A percentile compares a stretch with the other conserved stretches of the same genome.
phyloP scores from a whole-genome alignment of 83 land plant species.

The Diphasiastrum complanatum region DNA sequence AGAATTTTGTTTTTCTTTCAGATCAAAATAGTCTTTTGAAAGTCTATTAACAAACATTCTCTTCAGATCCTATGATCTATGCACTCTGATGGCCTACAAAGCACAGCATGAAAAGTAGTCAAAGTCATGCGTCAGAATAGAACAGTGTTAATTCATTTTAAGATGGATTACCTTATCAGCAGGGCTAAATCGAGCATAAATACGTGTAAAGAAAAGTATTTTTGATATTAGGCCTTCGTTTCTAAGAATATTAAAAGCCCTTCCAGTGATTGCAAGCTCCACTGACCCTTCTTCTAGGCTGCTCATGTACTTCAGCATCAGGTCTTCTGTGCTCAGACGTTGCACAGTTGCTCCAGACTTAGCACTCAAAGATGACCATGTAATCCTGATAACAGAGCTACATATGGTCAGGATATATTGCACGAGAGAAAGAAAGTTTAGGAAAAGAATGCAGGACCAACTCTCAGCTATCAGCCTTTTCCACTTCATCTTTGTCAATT shows the following conservation, averaged over 20 bases:
- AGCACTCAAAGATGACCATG: background rate
- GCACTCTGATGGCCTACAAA: no score
- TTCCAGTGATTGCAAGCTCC: background rate
- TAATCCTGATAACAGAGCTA: background rate
- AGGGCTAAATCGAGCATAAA: conserved; percentile 4
- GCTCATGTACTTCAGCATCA: background rate
- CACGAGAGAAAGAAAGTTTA: no score
- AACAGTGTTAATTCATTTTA: no score
- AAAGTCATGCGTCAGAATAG: no score
- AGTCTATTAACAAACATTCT: no score
- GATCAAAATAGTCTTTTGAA: no score
- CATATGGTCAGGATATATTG: background rate
- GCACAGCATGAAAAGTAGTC: no score
- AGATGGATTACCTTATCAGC: conserved; percentile 4
- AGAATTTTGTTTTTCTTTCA: no score
- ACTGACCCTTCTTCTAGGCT: background rate
- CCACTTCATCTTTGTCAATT: no score
- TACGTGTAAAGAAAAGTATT: background rate
- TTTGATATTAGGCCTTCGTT: background rate
- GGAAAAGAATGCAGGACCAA: background rate
- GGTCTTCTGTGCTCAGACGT: background rate
- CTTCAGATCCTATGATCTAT: no score
- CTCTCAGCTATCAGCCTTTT: background rate
- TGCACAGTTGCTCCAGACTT: background rate
- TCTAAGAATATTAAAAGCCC: background rate